Evolutionary conservation across 78 protist species (phyloP).

Genomic region (Tieghemostelium lacteum): DNA sequence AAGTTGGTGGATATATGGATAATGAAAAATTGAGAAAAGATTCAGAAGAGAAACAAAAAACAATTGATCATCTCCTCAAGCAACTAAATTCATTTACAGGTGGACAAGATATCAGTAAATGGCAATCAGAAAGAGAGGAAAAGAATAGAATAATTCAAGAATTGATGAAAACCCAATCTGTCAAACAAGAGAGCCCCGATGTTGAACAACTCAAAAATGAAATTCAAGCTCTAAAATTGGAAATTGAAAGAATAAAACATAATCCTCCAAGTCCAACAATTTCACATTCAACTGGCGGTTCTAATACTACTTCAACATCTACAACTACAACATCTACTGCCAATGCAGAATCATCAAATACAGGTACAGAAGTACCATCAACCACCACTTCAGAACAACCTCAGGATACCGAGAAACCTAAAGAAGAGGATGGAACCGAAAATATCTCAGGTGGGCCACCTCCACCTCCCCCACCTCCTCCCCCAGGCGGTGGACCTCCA

Average conservation of each 20-base stretch:
- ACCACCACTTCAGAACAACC: neutral
- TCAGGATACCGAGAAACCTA: neutral
- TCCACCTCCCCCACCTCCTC: slow-evolving; percentile 69
- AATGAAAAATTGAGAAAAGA: slow-evolving; percentile 39
- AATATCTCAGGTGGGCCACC: slow-evolving; percentile 45
- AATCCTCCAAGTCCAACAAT: neutral
- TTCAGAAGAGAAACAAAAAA: slow-evolving; percentile 66
- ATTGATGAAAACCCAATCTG: slow-evolving; percentile 27
- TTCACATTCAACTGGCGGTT: neutral
- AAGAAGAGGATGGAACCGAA: neutral
- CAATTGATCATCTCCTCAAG: slow-evolving; percentile 54
- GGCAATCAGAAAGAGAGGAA: slow-evolving; percentile 57
- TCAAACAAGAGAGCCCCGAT: neutral
- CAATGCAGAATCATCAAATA: neutral
- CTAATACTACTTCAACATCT: neutral
- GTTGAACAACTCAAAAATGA: slow-evolving; percentile 37
- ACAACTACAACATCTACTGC: neutral
- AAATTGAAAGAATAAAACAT: slow-evolving; percentile 28
- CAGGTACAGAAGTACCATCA: neutral
- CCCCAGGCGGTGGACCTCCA: slow-evolving; percentile 13
- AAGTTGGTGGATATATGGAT: neutral
- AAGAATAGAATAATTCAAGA: slow-evolving; percentile 65
- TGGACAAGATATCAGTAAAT: slow-evolving; percentile 41
- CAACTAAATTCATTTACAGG: slow-evolving; percentile 54
- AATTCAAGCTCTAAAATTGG: slow-evolving; percentile 13